Percentiles rank a stretch among this genome's conserved stretches.
Conservation (phyloP, 2,329 filamentous ascomycete species). For the Cytospora chrysosperma region DNA sequence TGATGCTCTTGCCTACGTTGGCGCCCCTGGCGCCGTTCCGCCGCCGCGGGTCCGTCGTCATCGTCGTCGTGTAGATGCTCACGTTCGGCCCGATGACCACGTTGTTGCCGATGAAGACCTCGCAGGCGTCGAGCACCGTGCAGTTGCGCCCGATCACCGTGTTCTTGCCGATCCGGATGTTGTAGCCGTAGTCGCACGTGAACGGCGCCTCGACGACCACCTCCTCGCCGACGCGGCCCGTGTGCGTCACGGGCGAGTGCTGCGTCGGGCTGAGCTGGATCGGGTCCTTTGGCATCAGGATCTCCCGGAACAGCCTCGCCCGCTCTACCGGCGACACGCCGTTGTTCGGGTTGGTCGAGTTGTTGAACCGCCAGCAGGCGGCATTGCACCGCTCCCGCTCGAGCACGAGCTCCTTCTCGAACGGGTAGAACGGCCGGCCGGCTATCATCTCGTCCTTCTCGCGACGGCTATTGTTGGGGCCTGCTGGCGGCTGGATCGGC, state of each 20-base stretch:
- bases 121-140: conserved; percentile 81
- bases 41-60: conserved; percentile 69
- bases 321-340: conserved; percentile 70
- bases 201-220: conserved; percentile 86
- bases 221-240: conserved; percentile 68
- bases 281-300: conserved; percentile 62
- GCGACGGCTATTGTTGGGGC: conserved; percentile 42
- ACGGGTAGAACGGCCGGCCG: conserved; percentile 76
- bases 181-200: conserved; percentile 88
- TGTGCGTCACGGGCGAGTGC: conserved; percentile 50
- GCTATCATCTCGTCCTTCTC: conserved; percentile 91
- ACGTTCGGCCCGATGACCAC: conserved; percentile 81
- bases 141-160: conserved; percentile 83
- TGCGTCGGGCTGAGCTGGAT: conserved; percentile 56
- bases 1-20: conserved; percentile 68
- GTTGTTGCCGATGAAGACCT: conserved; percentile 77
- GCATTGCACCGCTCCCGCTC: conserved; percentile 83
- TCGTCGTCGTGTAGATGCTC: conserved; percentile 75
- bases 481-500: conserved; percentile 32
- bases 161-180: conserved; percentile 82
- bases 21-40: conserved; percentile 72
- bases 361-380: conserved; percentile 85
- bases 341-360: conserved; percentile 71
- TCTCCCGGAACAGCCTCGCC: conserved; percentile 67
- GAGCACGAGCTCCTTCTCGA: conserved; percentile 71